Conservation (phyloP, 2,329 filamentous ascomycete species). For the Phialocephala sp. region DNA sequence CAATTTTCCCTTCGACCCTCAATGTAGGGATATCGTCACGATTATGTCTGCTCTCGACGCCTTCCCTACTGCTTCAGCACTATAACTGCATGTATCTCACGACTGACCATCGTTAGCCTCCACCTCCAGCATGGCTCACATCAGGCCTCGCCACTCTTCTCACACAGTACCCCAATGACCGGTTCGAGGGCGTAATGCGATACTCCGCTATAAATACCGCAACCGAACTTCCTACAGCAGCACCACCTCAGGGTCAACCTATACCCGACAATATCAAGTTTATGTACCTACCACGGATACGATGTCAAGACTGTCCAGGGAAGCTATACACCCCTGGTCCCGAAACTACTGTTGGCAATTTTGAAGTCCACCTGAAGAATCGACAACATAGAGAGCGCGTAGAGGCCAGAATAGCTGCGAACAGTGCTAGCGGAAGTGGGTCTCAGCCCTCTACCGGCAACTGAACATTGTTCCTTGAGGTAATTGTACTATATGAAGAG, state of each 20-base stretch:
- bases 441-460: constrained; percentile 4
- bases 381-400: constrained; percentile 78
- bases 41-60: too few species aligned
- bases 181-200: constrained; percentile 90
- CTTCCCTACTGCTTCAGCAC: constrained; percentile 26
- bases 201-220: constrained; percentile 79
- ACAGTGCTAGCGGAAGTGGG: constrained; percentile 15
- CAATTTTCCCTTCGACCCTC: constrained; percentile 29
- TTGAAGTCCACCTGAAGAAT: constrained; percentile 91
- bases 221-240: constrained; percentile 68
- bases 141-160: constrained; percentile 75
- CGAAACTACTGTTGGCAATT: constrained; percentile 84
- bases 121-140: constrained; percentile 85
- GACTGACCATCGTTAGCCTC: constrained; percentile 62
- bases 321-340: constrained; percentile 94
- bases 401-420: constrained; percentile 44
- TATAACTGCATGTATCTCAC: constrained; percentile 20
- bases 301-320: constrained; percentile 89
- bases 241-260: constrained; percentile 53
- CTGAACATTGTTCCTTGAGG: constrained; percentile 1
- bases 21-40: constrained; percentile 18
- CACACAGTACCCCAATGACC: constrained; percentile 74
- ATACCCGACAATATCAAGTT: constrained; percentile 71
- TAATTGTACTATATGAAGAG: constrained; percentile 22
- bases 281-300: constrained; percentile 86